Percentiles rank a stretch among this genome's conserved stretches.
phyloP scores from a whole-genome alignment of 2,329 filamentous ascomycete species.

The Cladosporium sp. region DNA sequence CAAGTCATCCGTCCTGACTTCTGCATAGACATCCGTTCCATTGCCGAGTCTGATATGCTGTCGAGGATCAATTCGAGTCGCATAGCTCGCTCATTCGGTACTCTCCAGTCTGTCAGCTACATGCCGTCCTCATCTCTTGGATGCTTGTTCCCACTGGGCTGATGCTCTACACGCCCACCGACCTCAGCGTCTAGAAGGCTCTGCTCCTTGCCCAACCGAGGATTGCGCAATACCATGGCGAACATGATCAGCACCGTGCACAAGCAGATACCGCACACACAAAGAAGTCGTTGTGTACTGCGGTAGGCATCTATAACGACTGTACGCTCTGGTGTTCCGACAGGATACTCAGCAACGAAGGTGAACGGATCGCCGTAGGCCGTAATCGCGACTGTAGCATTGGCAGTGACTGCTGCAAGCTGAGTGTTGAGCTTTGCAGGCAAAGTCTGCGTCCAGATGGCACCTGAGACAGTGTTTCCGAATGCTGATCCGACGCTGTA shows the following conservation, averaged over 20 bases:
- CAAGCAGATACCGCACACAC: constrained; percentile 54
- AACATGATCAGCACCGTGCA: constrained; percentile 51
- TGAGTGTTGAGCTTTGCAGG: constrained; percentile 47
- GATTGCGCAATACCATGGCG: constrained; percentile 49
- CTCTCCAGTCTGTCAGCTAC: not conserved
- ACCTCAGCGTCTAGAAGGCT: constrained; percentile 47
- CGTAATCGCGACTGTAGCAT: constrained; percentile 43
- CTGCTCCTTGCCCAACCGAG: constrained; percentile 49
- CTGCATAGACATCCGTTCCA: not conserved
- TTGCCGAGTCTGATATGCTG: not conserved
- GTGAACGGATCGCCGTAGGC: constrained; percentile 49
- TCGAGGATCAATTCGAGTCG: not conserved
- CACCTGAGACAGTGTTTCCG: constrained; percentile 59
- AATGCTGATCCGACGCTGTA: constrained; percentile 62
- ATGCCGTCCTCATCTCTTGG: not conserved
- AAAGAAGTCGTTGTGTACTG: constrained; percentile 51
- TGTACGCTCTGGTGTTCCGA: constrained; percentile 49
- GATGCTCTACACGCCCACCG: not conserved
- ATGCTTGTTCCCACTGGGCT: not conserved
- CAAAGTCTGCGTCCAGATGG: constrained; percentile 58
- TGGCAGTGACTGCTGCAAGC: constrained; percentile 35
- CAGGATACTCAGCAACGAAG: constrained; percentile 42
- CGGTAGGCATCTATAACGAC: constrained; percentile 49
- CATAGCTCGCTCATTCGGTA: not conserved
- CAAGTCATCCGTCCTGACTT: not conserved